Evolutionary conservation across 2,329 filamentous ascomycete species (phyloP), one percentile per base, ranked within the genome.

Genomic region (Penicillium janthinellum): DNA sequence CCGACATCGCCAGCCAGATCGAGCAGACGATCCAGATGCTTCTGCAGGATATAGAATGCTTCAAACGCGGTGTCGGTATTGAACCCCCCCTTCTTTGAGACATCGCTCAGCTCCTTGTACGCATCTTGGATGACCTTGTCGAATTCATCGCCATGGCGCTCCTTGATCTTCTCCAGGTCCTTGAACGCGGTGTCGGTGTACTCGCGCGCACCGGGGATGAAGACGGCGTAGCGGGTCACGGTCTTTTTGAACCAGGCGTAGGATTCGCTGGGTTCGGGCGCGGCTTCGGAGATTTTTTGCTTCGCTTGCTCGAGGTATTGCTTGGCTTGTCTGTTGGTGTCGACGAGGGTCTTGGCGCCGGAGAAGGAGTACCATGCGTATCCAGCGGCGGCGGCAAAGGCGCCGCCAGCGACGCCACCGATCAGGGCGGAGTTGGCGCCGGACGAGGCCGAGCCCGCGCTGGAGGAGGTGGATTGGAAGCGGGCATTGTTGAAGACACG

Each of bases 171-270:
- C 51, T 92, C 89, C 45, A 90, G 79, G 66, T 92, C 89, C 25
- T 88, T 80, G 75, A 92, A 93, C 0, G 84, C 85, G 1, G 81
- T 76, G 70, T 92, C 88, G 50, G 92, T 84, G 67, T 90, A 91
- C 49, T 81, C 77, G 34, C 84, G 83, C 2, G 87, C 89, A 12
- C 90, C 90, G 0, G 90, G 90, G 34, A 93, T 84, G 81, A 88
- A 90, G 2, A 79, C 80, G 2, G 88, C 88, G 70, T 92, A 92
- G 25, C 86, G 86, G 70, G 86, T 86, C 31, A 86, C 85, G 12
- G 88, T 86, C 58, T 86, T 79, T 68, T 86, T 86, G 61, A 92
- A 83, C 78, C 84, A 88, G 61, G 83, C 76, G 41, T 90, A 78
- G 1, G 89, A 88, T 73, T 90, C 83, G 63, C 90, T 88, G 14